phyloP scores from a whole-genome alignment of 108 stramenopile species.

The Cyclotella baltica region DNA sequence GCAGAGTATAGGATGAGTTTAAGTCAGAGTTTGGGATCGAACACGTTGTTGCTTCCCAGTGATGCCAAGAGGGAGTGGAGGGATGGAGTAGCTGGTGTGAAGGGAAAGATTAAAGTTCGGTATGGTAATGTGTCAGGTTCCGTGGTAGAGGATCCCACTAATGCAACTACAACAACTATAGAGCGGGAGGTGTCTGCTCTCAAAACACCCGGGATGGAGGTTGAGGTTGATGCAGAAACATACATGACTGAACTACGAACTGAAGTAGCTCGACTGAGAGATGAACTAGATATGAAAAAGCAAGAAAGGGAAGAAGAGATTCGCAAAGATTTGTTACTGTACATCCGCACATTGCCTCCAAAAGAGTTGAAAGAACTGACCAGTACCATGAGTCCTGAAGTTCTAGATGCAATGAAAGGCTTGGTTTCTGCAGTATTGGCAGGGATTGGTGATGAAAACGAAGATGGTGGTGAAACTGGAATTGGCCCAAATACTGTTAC shows the following conservation, averaged over 20 bases:
- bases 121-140: slow-evolving; percentile 42
- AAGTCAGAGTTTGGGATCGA: slow-evolving; percentile 62
- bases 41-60: slow-evolving; percentile 41
- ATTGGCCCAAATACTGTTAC: slow-evolving; percentile 85
- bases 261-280: slow-evolving; percentile 78
- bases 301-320: slow-evolving; percentile 81
- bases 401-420: slow-evolving; percentile 94
- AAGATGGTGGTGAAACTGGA: slow-evolving; percentile 62
- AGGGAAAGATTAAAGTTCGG: slow-evolving; percentile 76
- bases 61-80: slow-evolving; percentile 50
- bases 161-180: not conserved
- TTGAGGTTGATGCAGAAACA: slow-evolving; percentile 93
- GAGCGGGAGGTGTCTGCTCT: not conserved
- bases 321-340: slow-evolving; percentile 88
- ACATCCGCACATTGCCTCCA: slow-evolving; percentile 91
- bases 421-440: slow-evolving; percentile 85
- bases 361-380: slow-evolving; percentile 83
- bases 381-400: slow-evolving; percentile 89
- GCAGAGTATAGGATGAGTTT: slow-evolving; percentile 91
- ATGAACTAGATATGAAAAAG: slow-evolving; percentile 69
- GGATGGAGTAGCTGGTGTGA: slow-evolving; percentile 47
- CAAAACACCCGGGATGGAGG: slow-evolving; percentile 50
- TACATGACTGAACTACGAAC: slow-evolving; percentile 91
- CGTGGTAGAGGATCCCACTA: not conserved
- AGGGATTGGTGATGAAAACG: slow-evolving; percentile 79